Conservation (phyloP, 768 basidiomycete species). For the Tephrocybe sp. region DNA sequence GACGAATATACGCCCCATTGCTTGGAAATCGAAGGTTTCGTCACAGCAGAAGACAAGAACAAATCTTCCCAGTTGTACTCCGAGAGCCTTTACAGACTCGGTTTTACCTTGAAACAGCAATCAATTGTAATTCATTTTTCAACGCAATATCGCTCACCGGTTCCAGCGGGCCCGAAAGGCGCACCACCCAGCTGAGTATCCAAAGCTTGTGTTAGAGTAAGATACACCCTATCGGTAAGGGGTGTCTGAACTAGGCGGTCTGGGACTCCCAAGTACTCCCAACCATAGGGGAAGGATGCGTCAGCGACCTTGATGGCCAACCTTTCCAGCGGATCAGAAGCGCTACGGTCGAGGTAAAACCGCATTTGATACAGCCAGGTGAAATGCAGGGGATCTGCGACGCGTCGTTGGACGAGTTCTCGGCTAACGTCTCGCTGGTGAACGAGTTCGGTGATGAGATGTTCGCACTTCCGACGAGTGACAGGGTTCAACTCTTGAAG, state of each 20-base stretch:
- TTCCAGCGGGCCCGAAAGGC: constrained; percentile 98
- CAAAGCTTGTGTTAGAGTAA: constrained; percentile 94
- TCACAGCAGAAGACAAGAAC: constrained; percentile 99
- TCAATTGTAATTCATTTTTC: constrained; percentile 3
- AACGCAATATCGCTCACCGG: constrained; percentile 50
- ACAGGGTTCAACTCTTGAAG: constrained; percentile 85
- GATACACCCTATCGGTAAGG: constrained; percentile 93
- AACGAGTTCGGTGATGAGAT: constrained; percentile 97
- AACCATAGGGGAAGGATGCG: constrained; percentile 93
- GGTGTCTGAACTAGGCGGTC: constrained; percentile 98
- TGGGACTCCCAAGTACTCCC: constrained; percentile 97
- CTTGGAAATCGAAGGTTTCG: constrained; percentile 99
- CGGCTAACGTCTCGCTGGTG: constrained; percentile 97
- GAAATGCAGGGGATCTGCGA: constrained; percentile 71
- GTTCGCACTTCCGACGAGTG: constrained; percentile 97
- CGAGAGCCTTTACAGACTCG: constrained; percentile 98
- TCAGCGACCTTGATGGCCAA: constrained; percentile 85
- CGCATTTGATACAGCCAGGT: constrained; percentile 99
- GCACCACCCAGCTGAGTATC: constrained; percentile 95
- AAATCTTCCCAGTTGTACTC: constrained; percentile 95
- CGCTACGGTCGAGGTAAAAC: constrained; percentile 79
- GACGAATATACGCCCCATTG: constrained; percentile 99
- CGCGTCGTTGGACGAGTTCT: constrained; percentile 63
- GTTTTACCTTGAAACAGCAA: constrained; percentile 73
- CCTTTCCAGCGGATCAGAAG: constrained; percentile 79